These are phyloP conservation scores for Glonium stellatum DNA, from an alignment of 495 filamentous ascomycete species.

Conservation along the genomic window DNA sequence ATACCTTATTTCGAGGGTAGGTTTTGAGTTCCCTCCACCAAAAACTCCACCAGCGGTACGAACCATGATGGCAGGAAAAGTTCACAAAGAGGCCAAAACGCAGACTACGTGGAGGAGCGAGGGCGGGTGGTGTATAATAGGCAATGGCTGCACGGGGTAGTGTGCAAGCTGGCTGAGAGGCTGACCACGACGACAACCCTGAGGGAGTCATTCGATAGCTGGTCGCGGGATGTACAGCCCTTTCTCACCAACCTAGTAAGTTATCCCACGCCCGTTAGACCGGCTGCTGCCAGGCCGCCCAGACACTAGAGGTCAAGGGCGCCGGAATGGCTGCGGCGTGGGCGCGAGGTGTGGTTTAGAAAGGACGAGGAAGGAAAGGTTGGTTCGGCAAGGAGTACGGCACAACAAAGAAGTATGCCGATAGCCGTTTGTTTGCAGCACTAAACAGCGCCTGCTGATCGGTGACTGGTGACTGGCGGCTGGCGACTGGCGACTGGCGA, in stretches of 20 bases:
- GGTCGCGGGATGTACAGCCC: not conserved
- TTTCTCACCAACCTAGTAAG: not conserved
- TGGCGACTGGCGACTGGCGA: no score
- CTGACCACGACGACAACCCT: not conserved
- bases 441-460: no score
- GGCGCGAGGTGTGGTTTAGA: no score
- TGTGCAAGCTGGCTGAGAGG: not conserved
- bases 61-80: constrained; percentile 15
- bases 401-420: constrained; percentile 16
- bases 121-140: constrained; percentile 10
- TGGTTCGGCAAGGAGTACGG: not conserved
- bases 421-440: constrained; percentile 3
- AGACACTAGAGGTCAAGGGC: not conserved
- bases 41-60: constrained; percentile 16
- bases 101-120: not conserved
- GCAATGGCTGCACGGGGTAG: not conserved
- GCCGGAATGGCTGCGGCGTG: not conserved
- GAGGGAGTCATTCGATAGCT: not conserved
- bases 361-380: not conserved
- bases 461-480: no score
- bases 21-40: constrained; percentile 14
- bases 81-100: constrained; percentile 2
- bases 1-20: constrained; percentile 30
- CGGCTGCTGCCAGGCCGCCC: not conserved
- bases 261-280: not conserved